Evolutionary conservation across 805 yeast species (phyloP).

Genomic region (Wickerhamomyces sydowiorum): DNA sequence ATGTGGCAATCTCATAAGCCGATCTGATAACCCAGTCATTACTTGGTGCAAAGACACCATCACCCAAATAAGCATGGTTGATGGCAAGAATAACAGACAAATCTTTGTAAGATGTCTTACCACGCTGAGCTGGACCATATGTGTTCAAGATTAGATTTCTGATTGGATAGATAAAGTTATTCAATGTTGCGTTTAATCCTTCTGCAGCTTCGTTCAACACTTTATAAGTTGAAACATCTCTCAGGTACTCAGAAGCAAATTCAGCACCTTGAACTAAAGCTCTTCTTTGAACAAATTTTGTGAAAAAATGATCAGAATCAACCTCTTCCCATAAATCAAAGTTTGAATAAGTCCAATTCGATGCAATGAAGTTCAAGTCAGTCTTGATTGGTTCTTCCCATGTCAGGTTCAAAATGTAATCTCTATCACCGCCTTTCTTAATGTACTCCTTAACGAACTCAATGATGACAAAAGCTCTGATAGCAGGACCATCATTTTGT

Average conservation of each 20-base stretch:
- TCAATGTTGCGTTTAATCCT: background rate
- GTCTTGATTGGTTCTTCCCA: slow-evolving; percentile 30
- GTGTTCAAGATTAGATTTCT: background rate
- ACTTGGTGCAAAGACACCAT: background rate
- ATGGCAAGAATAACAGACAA: background rate
- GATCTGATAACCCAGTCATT: background rate
- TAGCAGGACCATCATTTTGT: slow-evolving; percentile 76
- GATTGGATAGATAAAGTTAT: background rate
- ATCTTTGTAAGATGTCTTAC: background rate
- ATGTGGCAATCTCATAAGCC: background rate
- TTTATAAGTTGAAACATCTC: background rate
- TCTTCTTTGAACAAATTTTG: slow-evolving; percentile 55
- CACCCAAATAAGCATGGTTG: background rate
- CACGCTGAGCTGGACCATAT: background rate
- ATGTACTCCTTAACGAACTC: slow-evolving; percentile 13
- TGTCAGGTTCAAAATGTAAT: slow-evolving; percentile 35
- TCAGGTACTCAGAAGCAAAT: slow-evolving; percentile 24
- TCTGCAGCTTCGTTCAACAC: background rate
- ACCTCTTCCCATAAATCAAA: slow-evolving; percentile 82
- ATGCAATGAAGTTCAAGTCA: slow-evolving; percentile 51
- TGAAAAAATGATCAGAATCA: slow-evolving; percentile 58
- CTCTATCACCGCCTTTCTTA: slow-evolving; percentile 1
- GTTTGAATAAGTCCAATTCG: slow-evolving; percentile 47
- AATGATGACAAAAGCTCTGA: slow-evolving; percentile 52
- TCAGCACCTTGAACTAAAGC: slow-evolving; percentile 47